phyloP scores from a whole-genome alignment of 352 stramenopile genomes.

The Globisporangium recalcitrans region DNA sequence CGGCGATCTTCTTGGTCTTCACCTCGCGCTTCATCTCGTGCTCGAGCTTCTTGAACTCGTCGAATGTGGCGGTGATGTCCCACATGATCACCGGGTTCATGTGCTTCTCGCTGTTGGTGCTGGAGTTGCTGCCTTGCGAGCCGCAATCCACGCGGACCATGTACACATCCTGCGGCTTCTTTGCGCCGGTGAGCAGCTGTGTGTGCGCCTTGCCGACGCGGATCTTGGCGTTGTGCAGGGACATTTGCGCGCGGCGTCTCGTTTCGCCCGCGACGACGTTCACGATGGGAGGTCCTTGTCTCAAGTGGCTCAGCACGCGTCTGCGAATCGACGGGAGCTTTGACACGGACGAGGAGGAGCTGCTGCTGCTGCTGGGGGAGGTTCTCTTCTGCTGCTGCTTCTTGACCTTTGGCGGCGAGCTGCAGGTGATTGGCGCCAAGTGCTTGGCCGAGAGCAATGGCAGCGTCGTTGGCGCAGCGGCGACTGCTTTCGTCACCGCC shows the following conservation, averaged over 20 bases:
- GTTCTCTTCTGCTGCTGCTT: background rate
- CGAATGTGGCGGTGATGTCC: conserved; percentile 73
- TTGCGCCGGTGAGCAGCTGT: conserved; percentile 26
- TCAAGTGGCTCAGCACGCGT: conserved; percentile 39
- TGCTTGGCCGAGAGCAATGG: conserved; percentile 22
- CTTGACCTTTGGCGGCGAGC: conserved; percentile 6
- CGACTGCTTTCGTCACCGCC: conserved; percentile 6
- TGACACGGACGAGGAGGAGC: background rate
- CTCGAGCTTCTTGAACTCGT: conserved; percentile 72
- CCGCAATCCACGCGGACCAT: conserved; percentile 72
- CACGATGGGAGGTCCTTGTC: conserved; percentile 32
- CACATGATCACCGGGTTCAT: conserved; percentile 85
- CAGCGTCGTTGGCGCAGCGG: conserved; percentile 20
- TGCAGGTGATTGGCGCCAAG: conserved; percentile 16
- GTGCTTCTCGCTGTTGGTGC: conserved; percentile 47
- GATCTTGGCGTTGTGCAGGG: conserved; percentile 47
- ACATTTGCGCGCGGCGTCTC: conserved; percentile 49
- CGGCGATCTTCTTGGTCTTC: conserved; percentile 45
- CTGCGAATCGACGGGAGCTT: conserved; percentile 29
- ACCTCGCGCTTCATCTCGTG: conserved; percentile 61
- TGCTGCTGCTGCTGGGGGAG: background rate
- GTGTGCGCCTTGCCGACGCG: conserved; percentile 75
- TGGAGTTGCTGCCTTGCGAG: conserved; percentile 15
- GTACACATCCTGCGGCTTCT: conserved; percentile 60
- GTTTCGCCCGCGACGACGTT: conserved; percentile 54